Evolutionary conservation across 257 asterid species (phyloP), one percentile per base, ranked within the genome.

Genomic region (Plantago major): DNA sequence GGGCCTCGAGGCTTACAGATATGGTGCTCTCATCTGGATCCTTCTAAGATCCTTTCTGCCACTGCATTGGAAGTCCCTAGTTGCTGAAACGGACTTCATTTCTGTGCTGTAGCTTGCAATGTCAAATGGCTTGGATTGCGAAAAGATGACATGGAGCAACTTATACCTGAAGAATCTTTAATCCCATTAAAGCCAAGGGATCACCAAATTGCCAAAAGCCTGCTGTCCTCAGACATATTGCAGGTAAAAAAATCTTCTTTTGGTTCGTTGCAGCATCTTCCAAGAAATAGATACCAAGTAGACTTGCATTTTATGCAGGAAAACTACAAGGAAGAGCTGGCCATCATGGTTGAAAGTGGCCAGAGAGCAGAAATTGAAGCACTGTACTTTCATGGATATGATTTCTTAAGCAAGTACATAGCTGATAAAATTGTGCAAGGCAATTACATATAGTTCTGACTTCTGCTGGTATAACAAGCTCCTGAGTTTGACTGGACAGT

Each of bases 1-100:
- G 99, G 99, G 99, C 12, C 82, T 92, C 50, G 99, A 92, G 73
- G 96, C 97, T 38, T 86, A 86, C 69, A 68, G 93, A 89, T 92
- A 92, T 49, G 99, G 99, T 92, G 62, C 58, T 11, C n/a, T 18
- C 59, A 46, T 47, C 28, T 70, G 42, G 42, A n/a, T 28, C 22
- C 44, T 33, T 48, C 2, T 45, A 5, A 49, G 46, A 19, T 42
- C 30, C 40, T 51, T 45, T 55, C 22, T 51, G 33, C 44, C 46
- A 53, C 15, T 46, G 37, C 16, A 12, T 40, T 63, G 44, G 61
- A 38, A 26, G 47, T 52, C 40, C 9, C 61, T 63, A 13, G n/a
- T 40, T 43, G 57, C 13, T 44, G 55, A 58, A 73, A 33, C 19
- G 18, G 56, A 64, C 33, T 51, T 42, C 30, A 55, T 43, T 60